Base-by-base conservation (phyloP, 2,329 filamentous ascomycete species). In the Chaetomium strumarium region DNA sequence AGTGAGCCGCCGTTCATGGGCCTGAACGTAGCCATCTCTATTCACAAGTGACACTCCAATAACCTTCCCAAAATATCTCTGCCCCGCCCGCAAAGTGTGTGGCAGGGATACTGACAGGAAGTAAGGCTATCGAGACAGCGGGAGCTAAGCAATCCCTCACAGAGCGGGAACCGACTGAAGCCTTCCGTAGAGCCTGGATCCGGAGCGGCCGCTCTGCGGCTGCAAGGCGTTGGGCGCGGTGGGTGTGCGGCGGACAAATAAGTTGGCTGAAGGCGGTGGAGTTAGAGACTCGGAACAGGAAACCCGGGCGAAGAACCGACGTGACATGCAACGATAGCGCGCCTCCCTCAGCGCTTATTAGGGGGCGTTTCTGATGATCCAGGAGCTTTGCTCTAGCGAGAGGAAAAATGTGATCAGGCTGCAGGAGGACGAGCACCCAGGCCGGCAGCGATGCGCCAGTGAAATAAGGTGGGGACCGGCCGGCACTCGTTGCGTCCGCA, bases 1-100 rank as follows among this genome's bases (percentile, higher is more conserved):
- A 73, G 75, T 55, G 74, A 77, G 60, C 67, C 71, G 58, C 75
- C 73, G 56, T 77, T 77, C n/a, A 79, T 71, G 58, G 75, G 73
- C 30, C 70, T 76, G 55, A 78, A 78, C n/a, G 72, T 66, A 37
- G 76, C 71, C 77, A 79, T 79, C 60, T 60, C 66, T 60, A 58
- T 59, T 55, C 58, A 58, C 53, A 51, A n/a, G 19, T 36, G 34
- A 24, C 33, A 42, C 16, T 51, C 10, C 24, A 20, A 39, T 17
- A 44, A 43, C 24, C 7, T 16, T 20, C 17, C 24, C 14, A 50
- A 19, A 16, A 12, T 16, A 19, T 44, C 10, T 10, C 24, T 20
- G 31, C 13, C 24, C 13, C n/a, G 16, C n/a, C 8, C n/a, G 24
- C 31, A 44, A 33, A 19, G 30, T n/a, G 16, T 19, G 24, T 30